Base-by-base conservation (phyloP, 495 filamentous ascomycete genomes). In the Talaromyces proteolyticus region DNA sequence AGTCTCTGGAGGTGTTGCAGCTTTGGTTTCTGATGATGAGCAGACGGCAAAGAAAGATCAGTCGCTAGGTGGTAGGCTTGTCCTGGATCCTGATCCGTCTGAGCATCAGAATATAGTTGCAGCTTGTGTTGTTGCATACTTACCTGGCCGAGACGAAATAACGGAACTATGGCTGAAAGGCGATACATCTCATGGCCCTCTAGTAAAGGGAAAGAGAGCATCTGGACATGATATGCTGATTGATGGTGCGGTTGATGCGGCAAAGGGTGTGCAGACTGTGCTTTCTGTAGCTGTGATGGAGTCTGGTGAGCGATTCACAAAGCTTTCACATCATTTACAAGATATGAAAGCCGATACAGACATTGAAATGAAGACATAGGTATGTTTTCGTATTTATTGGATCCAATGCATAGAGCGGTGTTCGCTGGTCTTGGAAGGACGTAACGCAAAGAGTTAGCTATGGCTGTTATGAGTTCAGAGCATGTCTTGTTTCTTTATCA, bases 161-260 rank as follows among this genome's bases (percentile, higher is more conserved):
- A 96, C 91, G 8, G 88, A 93, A 59, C 59, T 96, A 11, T 98
- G 94, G 93, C 80, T 91, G 47, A 96, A 90, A 73, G 92, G 94
- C 3, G 77, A 85, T 57, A 70, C 78, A 24, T 70, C 66, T 3
- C 3, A n/a, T n/a, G n/a, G n/a, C n/a, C n/a, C n/a, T n/a, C n/a
- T n/a, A n/a, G n/a, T 29, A 19, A 50, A 55, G 7, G 54, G 53
- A 12, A 62, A 70, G 49, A 55, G 57, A 37, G 57, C 56, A 4
- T 52, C 63, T 0, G 64, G 58, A 2, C 66, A 76, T 58, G 80
- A 86, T 24, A 64, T 68, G 21, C 63, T 88, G 51, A 67, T 84
- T 23, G 82, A 87, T 54, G 75, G 72, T 25, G 83, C 84, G 34
- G 78, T 85, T 6, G 74, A 83, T 65, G 82, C 84, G 23, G 83